phyloP scores from a whole-genome alignment of 106 monocot genomes.

The Acorus calamus region DNA sequence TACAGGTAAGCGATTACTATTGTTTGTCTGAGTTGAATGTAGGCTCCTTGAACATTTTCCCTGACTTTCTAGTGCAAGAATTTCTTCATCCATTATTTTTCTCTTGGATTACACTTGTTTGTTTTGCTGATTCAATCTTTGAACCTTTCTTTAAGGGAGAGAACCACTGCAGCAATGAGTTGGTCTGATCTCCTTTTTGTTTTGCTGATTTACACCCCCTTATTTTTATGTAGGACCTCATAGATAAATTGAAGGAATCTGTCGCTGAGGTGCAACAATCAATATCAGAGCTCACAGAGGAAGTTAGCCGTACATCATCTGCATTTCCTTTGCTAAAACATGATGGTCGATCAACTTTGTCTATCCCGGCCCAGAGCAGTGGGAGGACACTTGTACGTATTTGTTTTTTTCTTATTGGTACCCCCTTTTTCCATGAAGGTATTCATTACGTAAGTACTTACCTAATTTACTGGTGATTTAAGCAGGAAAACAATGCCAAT shows the following conservation, averaged over 20 bases:
- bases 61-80: too few species aligned
- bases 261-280: constrained; percentile 84
- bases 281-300: constrained; percentile 80
- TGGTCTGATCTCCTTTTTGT: background rate
- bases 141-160: too few species aligned
- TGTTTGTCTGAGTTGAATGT: background rate
- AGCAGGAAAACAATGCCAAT: constrained; percentile 53
- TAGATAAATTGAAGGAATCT: constrained; percentile 87
- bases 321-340: constrained; percentile 34
- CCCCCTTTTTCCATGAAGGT: background rate
- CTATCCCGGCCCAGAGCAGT: constrained; percentile 33
- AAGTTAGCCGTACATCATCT: constrained; percentile 60
- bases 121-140: too few species aligned
- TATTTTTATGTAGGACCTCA: constrained; percentile 57
- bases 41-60: too few species aligned
- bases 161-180: too few species aligned
- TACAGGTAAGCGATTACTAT: constrained; percentile 49
- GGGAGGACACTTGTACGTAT: constrained; percentile 38
- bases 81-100: too few species aligned
- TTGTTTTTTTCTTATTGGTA: background rate
- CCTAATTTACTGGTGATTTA: background rate
- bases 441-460: background rate
- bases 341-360: constrained; percentile 24
- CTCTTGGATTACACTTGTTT: too few species aligned
- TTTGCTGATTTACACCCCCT: background rate